Evolutionary conservation across 2,329 filamentous ascomycete species (phyloP), one percentile per base, ranked within the genome.

Genomic region (Verticillium longisporum): DNA sequence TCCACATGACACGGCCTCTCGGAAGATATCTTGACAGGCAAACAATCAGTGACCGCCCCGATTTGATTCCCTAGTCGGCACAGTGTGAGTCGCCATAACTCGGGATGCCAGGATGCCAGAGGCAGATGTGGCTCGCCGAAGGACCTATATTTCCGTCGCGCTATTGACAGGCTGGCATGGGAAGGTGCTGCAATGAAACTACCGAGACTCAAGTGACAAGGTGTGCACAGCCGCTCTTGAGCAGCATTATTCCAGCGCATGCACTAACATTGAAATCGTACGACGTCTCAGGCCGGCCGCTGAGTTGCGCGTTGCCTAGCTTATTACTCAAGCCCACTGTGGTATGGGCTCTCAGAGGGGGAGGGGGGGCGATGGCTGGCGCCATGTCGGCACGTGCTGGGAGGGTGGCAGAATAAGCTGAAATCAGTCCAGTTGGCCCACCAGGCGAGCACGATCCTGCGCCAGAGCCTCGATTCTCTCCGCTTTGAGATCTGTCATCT

Each of bases 241-340:
- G 9, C 15, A 50, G 41, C 15, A 21, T 9, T 7, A 50, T 50
- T 15, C n/a, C 41, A n/a, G n/a, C n/a, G 41, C n/a, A 50, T 50
- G 56, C 56, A 58, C 56, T 31, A 36, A 50, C n/a, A 50, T 21
- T 15, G n/a, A n/a, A 58, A 58, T 58, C 56, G 56, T 58, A 58
- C 56, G 56, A 58, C 56, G 37, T 58, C 56, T 58, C 56, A 26
- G 56, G 21, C 56, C 26, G 33, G 34, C 41, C 10, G 41, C 15
- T 50, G 11, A 15, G 41, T 21, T 50, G 41, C 4, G 15, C 21
- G n/a, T 18, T 18, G 41, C 6, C 41, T n/a, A n/a, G 15, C 41
- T 15, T n/a, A n/a, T n/a, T n/a, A n/a, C n/a, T 18, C 18, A 6
- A 21, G 6, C 41, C 41, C 15, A n/a, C 41, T 18, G 41, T 18